Base-by-base conservation (phyloP, 352 stramenopile species). In the Phytophthora podocarpi region DNA sequence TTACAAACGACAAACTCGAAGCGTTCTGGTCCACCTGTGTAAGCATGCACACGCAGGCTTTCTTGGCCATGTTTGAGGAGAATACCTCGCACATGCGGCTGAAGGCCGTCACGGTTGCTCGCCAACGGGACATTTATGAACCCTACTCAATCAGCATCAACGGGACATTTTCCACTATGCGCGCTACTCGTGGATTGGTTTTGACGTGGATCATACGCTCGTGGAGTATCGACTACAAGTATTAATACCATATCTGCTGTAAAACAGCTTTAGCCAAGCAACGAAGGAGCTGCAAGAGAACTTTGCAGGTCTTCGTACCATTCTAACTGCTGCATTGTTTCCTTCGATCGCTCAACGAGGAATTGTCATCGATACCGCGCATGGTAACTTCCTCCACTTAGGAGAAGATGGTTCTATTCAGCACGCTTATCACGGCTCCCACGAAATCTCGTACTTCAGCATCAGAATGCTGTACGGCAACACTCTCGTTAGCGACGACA, bases 171-270 rank as follows among this genome's bases (percentile, higher is more conserved):
- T 78, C 36, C 62, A 68, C 6, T 57, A 78, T 41, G 36, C 57
- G 23, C 47, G 61, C 7, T 86, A 86, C 62, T 70, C 58, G n/a
- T 86, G 76, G 76, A 74, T 86, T 46, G 76, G 76, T 12, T 86
- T 86, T 37, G 70, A 86, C 31, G 73, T 86, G 1, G 76, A 86
- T 56, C 76, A 86, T 55, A 83, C 73, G 3, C 63, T 83, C 1
- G 73, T 76, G 16, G 73, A 86, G 54, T 83, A 80, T 63, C 70
- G 72, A 15, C 30, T n/a, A n/a, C n/a, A n/a, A n/a, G n/a, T n/a
- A n/a, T n/a, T n/a, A n/a, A n/a, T 82, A 12, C 73, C 75, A 8
- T 69, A 71, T 36, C 35, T 83, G 32, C 67, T 86, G 30, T 71
- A 74, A 45, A 55, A 49, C 8, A 81, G 70, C 27, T 86, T 86